Evolutionary conservation across 1,284 basidiomycete genomes (phyloP), one percentile per base, ranked within the genome.

Genomic region (Gymnopus androsaceus): DNA sequence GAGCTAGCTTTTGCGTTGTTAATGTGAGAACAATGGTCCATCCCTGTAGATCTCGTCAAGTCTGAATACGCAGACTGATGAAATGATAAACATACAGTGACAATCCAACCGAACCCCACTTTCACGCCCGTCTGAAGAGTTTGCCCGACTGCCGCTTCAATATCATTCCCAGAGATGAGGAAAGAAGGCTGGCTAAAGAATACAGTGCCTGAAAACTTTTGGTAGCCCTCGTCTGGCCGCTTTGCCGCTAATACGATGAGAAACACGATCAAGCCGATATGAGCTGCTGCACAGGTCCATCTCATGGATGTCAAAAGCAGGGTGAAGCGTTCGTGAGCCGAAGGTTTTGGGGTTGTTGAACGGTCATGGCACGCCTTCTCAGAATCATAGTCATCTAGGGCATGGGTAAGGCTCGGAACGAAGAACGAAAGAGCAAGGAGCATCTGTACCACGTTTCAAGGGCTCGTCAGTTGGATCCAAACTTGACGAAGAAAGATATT

Each of bases 261-360:
- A 11, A 55, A 7, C 11, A 47, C 28, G 15, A 49, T 55, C 38
- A 55, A n/a, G 12, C 25, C 38, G 7, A 55, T 15, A 28, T 55
- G 54, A 19, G 47, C 30, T 31, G 44, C 14, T 28, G 27, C 46
- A 34, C 54, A 55, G 17, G 28, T 11, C 38, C 25, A 41, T 42
- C 54, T 55, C 54, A 55, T 55, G 12, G 38, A n/a, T n/a, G 28
- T 55, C 54, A n/a, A 49, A 34, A 25, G 47, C 34, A 4, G 51
- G 41, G 28, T 53, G 51, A 27, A 44, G 31, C 23, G 45, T 12
- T 19, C 48, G 48, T 14, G 33, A 37, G 25, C 15, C 27, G 12
- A 50, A 19, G 12, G 4, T 7, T 19, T 19, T n/a, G 34, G 27
- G 48, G 34, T 38, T 37, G 33, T 14, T 3, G 19, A 9, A 14